A percentile compares a stretch with the other conserved stretches of the same genome.
Conservation (phyloP, 2,329 filamentous ascomycete genomes). For the Triangularia setosa region DNA sequence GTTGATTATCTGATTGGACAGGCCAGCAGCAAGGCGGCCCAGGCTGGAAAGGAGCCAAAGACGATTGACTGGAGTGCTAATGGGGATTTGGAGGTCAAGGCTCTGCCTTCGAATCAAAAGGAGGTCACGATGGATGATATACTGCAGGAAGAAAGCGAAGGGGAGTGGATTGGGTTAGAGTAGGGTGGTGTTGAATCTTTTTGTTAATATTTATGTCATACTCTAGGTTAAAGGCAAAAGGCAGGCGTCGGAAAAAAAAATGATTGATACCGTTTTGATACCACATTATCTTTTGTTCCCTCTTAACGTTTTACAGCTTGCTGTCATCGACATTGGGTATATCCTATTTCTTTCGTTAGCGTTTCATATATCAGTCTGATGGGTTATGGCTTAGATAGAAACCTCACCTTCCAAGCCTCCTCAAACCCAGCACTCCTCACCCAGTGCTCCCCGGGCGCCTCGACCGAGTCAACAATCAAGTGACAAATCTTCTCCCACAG, state of each 20-base stretch:
- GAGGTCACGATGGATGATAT: slow-evolving; percentile 26
- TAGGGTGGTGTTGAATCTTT: slow-evolving; percentile 27
- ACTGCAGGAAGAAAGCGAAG: slow-evolving; percentile 35
- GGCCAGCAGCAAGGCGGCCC: slow-evolving; percentile 33
- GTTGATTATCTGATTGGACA: slow-evolving; percentile 73
- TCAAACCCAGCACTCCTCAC: slow-evolving; percentile 60
- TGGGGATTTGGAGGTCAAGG: slow-evolving; percentile 29
- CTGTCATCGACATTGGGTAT: slow-evolving; percentile 12
- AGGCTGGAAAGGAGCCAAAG: slow-evolving; percentile 2
- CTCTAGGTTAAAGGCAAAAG: slow-evolving; percentile 15
- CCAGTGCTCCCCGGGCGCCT: slow-evolving; percentile 52
- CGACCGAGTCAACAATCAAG: slow-evolving; percentile 60
- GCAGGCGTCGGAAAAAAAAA: slow-evolving; percentile 22
- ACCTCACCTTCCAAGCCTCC: slow-evolving; percentile 62
- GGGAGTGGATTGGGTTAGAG: slow-evolving; percentile 48
- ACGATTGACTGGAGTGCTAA: slow-evolving; percentile 25
- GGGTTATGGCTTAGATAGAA: too few relatives aligned
- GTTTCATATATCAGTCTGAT: too few relatives aligned
- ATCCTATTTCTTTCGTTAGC: slow-evolving; percentile 11
- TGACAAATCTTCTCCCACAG: slow-evolving; percentile 59
- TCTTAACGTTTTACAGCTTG: background rate
- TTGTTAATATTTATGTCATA: slow-evolving; percentile 6
- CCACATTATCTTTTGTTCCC: background rate
- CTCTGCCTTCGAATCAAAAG: slow-evolving; percentile 27
- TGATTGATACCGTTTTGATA: slow-evolving; percentile 5